These are phyloP conservation scores for Yamadazyma mexicana DNA, from an alignment of 1,139 yeast genomes.

Conservation along the genomic window DNA sequence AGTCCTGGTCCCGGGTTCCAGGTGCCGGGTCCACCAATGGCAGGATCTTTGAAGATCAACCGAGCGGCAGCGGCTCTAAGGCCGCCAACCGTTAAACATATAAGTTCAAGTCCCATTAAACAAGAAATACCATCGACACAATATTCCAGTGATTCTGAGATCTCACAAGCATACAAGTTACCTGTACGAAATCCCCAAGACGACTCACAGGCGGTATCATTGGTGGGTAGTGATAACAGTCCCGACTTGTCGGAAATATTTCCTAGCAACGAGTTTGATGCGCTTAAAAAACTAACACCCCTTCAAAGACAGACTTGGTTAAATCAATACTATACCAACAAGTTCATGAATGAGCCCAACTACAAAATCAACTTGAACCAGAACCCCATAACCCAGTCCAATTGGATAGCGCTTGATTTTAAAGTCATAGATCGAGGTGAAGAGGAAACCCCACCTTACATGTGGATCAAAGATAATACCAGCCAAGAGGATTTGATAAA, in stretches of 20 bases:
- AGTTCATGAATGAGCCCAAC: constrained; percentile 19
- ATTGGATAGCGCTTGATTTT: constrained; percentile 51
- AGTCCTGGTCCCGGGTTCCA: too few relatives aligned
- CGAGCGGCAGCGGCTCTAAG: background rate
- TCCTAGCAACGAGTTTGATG: constrained; percentile 6
- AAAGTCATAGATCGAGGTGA: constrained; percentile 16
- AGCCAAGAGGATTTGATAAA: constrained; percentile 22
- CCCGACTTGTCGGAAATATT: background rate
- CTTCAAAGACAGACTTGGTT: constrained; percentile 34
- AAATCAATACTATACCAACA: constrained; percentile 24
- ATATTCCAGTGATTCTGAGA: constrained; percentile 11
- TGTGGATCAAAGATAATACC: constrained; percentile 17
- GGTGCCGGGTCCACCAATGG: too few relatives aligned
- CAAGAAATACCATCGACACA: constrained; percentile 10
- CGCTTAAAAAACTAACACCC: constrained; percentile 15
- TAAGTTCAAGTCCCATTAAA: constrained; percentile 10
- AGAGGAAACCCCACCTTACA: constrained; percentile 19
- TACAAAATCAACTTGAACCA: constrained; percentile 25
- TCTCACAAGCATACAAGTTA: background rate
- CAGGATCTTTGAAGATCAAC: background rate
- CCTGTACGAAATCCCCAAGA: background rate
- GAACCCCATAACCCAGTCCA: constrained; percentile 27
- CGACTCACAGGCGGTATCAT: background rate
- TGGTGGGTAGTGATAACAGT: background rate
- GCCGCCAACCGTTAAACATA: background rate